These are phyloP conservation scores for Styphnolobium japonicum DNA, from an alignment of 306 rosid genomes.

Conservation along the genomic window DNA sequence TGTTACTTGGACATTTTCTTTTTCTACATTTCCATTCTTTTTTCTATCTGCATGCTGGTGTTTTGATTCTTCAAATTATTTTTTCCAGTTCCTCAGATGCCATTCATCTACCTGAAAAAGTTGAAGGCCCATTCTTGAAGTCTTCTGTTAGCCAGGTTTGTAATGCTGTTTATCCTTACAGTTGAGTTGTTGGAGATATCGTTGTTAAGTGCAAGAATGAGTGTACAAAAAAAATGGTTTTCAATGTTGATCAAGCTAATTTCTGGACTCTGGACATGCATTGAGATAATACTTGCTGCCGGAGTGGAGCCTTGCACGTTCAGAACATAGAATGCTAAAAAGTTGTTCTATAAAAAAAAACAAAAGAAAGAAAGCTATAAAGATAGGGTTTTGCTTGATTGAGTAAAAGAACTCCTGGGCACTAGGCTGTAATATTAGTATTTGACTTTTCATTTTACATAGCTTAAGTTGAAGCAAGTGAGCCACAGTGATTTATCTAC, in stretches of 20 bases:
- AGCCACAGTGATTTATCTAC: neutral
- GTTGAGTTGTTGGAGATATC: conserved; percentile 15
- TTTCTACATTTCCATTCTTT: neutral
- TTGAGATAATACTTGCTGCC: conserved; percentile 16
- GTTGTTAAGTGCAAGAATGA: neutral
- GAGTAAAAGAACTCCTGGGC: neutral
- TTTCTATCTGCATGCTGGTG: neutral
- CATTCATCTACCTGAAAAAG: conserved; percentile 72
- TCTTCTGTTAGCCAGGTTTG: conserved; percentile 72
- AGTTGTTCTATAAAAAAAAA: conserved; percentile 9
- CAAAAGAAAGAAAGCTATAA: neutral
- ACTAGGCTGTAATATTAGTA: neutral
- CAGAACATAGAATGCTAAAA: conserved; percentile 8
- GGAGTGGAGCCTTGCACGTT: neutral
- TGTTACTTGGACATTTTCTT: conserved; percentile 10
- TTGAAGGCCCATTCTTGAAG: conserved; percentile 72
- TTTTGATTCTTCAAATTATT: neutral
- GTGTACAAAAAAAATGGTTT: neutral
- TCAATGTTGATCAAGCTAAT: neutral
- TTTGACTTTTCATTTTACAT: neutral
- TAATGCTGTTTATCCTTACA: conserved; percentile 4
- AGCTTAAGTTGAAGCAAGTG: conserved; percentile 7
- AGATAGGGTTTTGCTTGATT: conserved; percentile 18
- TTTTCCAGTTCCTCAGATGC: conserved; percentile 60
- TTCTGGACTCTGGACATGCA: neutral